Conservation (phyloP, 202 grass and related monocot species). For the Schoenoplectus tabernaemontani region DNA sequence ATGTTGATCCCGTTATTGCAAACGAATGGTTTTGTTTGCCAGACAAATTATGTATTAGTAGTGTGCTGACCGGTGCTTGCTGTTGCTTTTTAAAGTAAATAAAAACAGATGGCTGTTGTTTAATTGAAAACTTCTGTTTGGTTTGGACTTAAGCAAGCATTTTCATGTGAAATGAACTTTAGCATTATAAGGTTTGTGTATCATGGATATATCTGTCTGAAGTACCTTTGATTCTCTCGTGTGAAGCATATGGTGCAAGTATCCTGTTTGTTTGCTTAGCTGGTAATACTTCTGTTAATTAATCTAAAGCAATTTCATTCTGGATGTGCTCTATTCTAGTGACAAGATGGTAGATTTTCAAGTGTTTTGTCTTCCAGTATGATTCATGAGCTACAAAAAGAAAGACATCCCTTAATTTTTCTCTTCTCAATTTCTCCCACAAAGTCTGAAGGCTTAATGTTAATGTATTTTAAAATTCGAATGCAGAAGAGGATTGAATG, state of each 20-base stretch:
- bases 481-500: not conserved
- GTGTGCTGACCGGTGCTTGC: too few relatives aligned
- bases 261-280: not conserved
- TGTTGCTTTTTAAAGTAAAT: too few relatives aligned
- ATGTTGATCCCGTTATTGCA: not conserved
- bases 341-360: too few relatives aligned
- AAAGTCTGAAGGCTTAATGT: not conserved
- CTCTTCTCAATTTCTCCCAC: too few relatives aligned
- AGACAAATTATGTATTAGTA: too few relatives aligned
- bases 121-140: too few relatives aligned
- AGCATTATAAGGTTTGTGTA: not conserved
- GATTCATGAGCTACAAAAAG: not conserved
- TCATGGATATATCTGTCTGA: not conserved
- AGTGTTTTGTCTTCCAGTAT: not conserved
- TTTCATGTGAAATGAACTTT: slow-evolving; percentile 5
- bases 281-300: not conserved
- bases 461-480: not conserved
- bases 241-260: not conserved
- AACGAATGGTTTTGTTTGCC: not conserved
- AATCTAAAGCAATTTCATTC: not conserved
- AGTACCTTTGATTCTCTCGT: not conserved
- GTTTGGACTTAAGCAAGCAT: not conserved
- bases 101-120: too few relatives aligned
- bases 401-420: not conserved
- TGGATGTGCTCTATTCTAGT: not conserved